Evolutionary conservation across 768 basidiomycete genomes (phyloP), one percentile per base, ranked within the genome.

Genomic region (Myochromella boudieri): DNA sequence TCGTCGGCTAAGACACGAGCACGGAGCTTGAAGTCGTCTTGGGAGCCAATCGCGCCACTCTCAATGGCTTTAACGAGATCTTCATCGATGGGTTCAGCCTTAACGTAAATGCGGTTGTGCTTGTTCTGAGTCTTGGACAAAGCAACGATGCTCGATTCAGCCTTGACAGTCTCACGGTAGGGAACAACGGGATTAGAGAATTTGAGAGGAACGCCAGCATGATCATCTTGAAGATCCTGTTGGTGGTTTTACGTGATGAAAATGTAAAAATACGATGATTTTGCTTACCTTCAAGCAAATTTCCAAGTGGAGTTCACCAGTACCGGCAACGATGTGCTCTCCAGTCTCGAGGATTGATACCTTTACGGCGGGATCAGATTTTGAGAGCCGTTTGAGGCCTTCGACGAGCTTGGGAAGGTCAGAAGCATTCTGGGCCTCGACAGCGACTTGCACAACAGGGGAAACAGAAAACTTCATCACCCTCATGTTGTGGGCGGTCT

Each of bases 381-480:
- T 99, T 58, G 97, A 97, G 46, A 99, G 82, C 80, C 97, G 97
- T 78, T 99, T 99, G 60, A 99, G 89, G 77, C 97, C 97, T 81
- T 99, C 97, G 53, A 98, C 97, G 56, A 99, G 89, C 76, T 99
- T 99, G 64, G 97, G 97, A 38, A 99, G 81, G 80, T 99, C 97
- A 49, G 91, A 83, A 48, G 97, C 93, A 69, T 98, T 99, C 87
- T 98, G 97, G 72, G 97, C 97, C 72, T 99, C 97, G 60, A 99
- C 97, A 56, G 97, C 92, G 63, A 98, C 93, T 68, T 85, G 97
- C 36, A 99, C 97, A 77, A 99, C 97, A 58, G 97, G 97, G 25
- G 97, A 98, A 46, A 99, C 97, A 68, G 95, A 98, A 83, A 97
- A 97, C 76, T 89, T 92, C 97, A 99, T 99, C 71, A 99, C 94